Conservation (phyloP, 2,329 filamentous ascomycete genomes). For the Fonsecaea nubica region DNA sequence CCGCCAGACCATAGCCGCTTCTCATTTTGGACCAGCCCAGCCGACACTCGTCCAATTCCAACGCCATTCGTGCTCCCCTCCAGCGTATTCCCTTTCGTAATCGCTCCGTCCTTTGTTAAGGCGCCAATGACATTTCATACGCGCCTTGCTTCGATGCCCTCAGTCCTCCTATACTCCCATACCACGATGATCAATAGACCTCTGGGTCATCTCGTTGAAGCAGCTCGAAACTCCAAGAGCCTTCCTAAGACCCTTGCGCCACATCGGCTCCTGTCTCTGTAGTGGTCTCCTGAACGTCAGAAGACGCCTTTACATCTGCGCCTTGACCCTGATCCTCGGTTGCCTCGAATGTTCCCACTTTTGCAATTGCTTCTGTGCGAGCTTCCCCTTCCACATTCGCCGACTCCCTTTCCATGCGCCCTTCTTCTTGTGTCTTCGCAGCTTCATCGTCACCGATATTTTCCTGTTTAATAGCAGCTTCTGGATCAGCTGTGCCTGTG, state of each 20-base stretch:
- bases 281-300: not conserved
- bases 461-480: constrained; percentile 40
- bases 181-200: not conserved
- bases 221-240: constrained; percentile 5
- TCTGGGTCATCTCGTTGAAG: not conserved
- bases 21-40: not conserved
- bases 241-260: not conserved
- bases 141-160: not conserved
- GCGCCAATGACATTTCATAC: not conserved
- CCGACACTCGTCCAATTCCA: not conserved
- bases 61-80: not conserved
- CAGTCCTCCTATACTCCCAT: not conserved
- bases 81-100: not conserved
- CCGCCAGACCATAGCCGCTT: not conserved
- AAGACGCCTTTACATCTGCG: not conserved
- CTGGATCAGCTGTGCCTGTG: constrained; percentile 16
- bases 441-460: constrained; percentile 38
- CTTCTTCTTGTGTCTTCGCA: constrained; percentile 44
- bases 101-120: not conserved
- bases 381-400: constrained; percentile 45
- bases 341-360: constrained; percentile 19
- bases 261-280: not conserved
- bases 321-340: not conserved
- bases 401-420: constrained; percentile 39
- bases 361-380: constrained; percentile 36